phyloP scores from a whole-genome alignment of 805 yeast species.

The Candida glaebosa region DNA sequence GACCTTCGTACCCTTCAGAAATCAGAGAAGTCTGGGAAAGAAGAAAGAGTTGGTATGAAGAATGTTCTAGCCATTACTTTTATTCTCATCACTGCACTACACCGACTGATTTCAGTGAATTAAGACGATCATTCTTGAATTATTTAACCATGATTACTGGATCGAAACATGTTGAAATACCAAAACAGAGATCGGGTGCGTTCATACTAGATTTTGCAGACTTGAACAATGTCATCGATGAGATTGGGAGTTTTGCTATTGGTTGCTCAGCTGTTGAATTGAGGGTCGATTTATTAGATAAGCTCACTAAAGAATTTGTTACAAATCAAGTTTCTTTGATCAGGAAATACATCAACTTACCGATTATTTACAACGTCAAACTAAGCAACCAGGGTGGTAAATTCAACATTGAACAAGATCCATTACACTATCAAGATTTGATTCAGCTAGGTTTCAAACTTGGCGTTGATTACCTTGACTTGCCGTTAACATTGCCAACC shows the following conservation, averaged over 20 bases:
- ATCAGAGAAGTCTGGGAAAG: slow-evolving; percentile 79
- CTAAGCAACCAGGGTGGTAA: slow-evolving; percentile 79
- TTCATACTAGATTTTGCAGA: slow-evolving; percentile 72
- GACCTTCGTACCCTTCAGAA: slow-evolving; percentile 87
- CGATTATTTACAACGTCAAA: slow-evolving; percentile 79
- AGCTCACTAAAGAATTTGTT: slow-evolving; percentile 52
- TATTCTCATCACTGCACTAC: slow-evolving; percentile 69
- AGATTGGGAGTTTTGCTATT: slow-evolving; percentile 50
- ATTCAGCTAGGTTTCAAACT: slow-evolving; percentile 62
- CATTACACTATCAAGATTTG: slow-evolving; percentile 43
- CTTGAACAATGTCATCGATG: slow-evolving; percentile 41
- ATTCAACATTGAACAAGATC: slow-evolving; percentile 59
- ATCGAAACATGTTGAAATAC: slow-evolving; percentile 31
- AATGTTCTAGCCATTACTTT: slow-evolving; percentile 74
- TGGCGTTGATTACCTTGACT: slow-evolving; percentile 78
- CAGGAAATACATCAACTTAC: slow-evolving; percentile 62
- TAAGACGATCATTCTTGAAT: slow-evolving; percentile 56
- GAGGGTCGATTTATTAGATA: slow-evolving; percentile 67
- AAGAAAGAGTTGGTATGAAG: slow-evolving; percentile 75
- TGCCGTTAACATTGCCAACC: slow-evolving; percentile 69
- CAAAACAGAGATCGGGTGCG: slow-evolving; percentile 56
- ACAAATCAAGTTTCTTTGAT: slow-evolving; percentile 69
- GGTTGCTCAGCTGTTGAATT: slow-evolving; percentile 85
- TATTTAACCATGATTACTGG: slow-evolving; percentile 68
- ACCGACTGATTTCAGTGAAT: slow-evolving; percentile 48